These are phyloP conservation scores for Pythium insidiosum DNA, from an alignment of 352 stramenopile genomes.

Conservation along the genomic window DNA sequence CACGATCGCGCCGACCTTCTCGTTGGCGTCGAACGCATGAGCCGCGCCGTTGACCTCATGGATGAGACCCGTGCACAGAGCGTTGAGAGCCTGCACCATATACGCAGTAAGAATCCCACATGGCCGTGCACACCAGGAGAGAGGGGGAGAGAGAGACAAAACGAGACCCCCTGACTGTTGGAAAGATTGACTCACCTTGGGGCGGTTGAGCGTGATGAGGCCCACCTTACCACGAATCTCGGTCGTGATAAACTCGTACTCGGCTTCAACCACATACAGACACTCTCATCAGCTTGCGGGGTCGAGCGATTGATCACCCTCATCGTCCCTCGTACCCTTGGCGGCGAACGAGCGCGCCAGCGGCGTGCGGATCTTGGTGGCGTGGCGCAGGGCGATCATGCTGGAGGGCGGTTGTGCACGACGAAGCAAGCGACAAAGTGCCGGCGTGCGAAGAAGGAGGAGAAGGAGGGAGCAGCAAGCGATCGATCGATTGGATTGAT, in stretches of 20 bases:
- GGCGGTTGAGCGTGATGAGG: constrained; percentile 94
- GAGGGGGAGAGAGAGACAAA: too few species aligned
- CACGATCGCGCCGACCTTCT: constrained; percentile 92
- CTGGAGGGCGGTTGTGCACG: neutral
- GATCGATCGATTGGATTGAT: too few species aligned
- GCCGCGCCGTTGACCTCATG: constrained; percentile 93
- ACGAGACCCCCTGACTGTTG: too few species aligned
- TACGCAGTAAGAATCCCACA: too few species aligned
- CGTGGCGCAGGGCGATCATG: constrained; percentile 48
- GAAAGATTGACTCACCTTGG: constrained; percentile 87
- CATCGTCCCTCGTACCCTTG: constrained; percentile 28
- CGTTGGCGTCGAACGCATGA: constrained; percentile 88
- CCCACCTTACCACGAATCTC: constrained; percentile 88
- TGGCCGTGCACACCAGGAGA: neutral
- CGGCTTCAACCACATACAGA: constrained; percentile 20
- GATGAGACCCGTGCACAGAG: constrained; percentile 92
- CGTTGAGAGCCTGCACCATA: constrained; percentile 92
- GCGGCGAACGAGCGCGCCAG: constrained; percentile 40
- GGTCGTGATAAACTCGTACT: constrained; percentile 84
- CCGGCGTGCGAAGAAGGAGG: too few species aligned
- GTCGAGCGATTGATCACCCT: too few species aligned
- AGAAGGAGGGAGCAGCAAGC: too few species aligned
- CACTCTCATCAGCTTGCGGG: neutral
- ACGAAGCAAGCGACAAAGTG: too few species aligned
- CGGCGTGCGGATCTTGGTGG: constrained; percentile 10